Conservation (phyloP, 108 stramenopile genomes). For the Conticribra weissflogii region DNA sequence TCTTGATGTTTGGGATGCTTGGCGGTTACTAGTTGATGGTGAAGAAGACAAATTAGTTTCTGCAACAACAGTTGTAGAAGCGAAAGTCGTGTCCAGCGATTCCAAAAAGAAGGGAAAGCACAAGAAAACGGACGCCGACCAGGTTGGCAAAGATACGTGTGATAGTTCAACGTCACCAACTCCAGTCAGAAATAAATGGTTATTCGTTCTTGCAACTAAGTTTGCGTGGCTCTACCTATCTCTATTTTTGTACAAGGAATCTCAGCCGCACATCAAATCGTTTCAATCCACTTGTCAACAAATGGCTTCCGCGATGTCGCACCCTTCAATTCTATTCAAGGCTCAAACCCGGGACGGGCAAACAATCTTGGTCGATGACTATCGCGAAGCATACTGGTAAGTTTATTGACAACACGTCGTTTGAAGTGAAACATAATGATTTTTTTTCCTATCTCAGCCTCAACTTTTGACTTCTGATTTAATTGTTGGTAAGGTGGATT, state of each 20-base stretch:
- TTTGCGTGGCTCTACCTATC: slow-evolving; percentile 28
- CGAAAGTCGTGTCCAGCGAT: neutral
- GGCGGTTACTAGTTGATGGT: neutral
- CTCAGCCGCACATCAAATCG: slow-evolving; percentile 42
- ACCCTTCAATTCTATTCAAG: slow-evolving; percentile 94
- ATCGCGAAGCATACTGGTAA: slow-evolving; percentile 97
- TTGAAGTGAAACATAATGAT: too few species aligned
- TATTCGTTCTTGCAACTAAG: slow-evolving; percentile 12
- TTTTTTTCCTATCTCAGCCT: too few species aligned
- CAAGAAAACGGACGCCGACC: slow-evolving; percentile 18
- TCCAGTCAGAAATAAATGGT: slow-evolving; percentile 18
- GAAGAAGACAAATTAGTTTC: neutral
- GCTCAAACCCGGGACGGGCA: slow-evolving; percentile 64
- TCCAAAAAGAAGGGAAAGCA: slow-evolving; percentile 44
- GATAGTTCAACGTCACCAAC: neutral
- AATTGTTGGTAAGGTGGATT: too few species aligned
- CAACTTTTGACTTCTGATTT: too few species aligned
- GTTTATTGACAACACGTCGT: too few species aligned
- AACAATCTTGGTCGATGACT: slow-evolving; percentile 91
- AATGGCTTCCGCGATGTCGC: slow-evolving; percentile 69
- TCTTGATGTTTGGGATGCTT: slow-evolving; percentile 31
- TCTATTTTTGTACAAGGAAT: slow-evolving; percentile 33
- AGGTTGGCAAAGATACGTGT: slow-evolving; percentile 1
- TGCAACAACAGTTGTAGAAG: neutral
- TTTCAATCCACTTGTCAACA: slow-evolving; percentile 58